phyloP scores from a whole-genome alignment of 768 basidiomycete species.

The Pleurotus cornucopiae region DNA sequence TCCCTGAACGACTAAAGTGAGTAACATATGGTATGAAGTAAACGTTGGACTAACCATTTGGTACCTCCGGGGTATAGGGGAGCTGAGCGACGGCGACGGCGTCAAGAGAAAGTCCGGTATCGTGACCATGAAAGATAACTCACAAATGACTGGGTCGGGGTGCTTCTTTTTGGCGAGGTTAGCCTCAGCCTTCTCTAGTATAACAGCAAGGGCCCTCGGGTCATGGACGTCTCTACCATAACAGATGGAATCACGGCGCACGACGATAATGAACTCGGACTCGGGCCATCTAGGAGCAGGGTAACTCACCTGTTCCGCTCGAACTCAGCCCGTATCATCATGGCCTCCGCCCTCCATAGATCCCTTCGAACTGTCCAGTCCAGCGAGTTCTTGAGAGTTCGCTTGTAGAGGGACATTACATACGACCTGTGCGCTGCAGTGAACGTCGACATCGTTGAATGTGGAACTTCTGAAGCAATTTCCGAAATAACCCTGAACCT shows the following conservation, averaged over 20 bases:
- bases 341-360: slow-evolving; percentile 79
- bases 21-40: slow-evolving; percentile 2
- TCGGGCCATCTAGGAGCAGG: neutral
- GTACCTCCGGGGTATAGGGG: slow-evolving; percentile 84
- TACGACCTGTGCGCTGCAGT: slow-evolving; percentile 73
- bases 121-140: slow-evolving; percentile 28
- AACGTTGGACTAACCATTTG: slow-evolving; percentile 71
- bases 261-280: slow-evolving; percentile 1
- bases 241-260: neutral
- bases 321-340: slow-evolving; percentile 88
- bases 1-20: slow-evolving; percentile 44
- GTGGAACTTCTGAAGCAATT: slow-evolving; percentile 13
- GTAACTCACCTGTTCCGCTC: slow-evolving; percentile 79
- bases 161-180: slow-evolving; percentile 63
- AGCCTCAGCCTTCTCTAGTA: slow-evolving; percentile 79
- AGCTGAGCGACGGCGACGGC: slow-evolving; percentile 38
- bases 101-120: neutral
- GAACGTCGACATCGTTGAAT: slow-evolving; percentile 51
- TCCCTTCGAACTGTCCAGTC: slow-evolving; percentile 89
- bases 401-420: slow-evolving; percentile 89
- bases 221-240: slow-evolving; percentile 72
- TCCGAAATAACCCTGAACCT: slow-evolving; percentile 4
- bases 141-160: slow-evolving; percentile 92
- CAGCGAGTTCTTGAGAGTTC: slow-evolving; percentile 79
- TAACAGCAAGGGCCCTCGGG: slow-evolving; percentile 73